Evolutionary conservation across 2,329 filamentous ascomycete species (phyloP).

Genomic region (Tothia fuscella): DNA sequence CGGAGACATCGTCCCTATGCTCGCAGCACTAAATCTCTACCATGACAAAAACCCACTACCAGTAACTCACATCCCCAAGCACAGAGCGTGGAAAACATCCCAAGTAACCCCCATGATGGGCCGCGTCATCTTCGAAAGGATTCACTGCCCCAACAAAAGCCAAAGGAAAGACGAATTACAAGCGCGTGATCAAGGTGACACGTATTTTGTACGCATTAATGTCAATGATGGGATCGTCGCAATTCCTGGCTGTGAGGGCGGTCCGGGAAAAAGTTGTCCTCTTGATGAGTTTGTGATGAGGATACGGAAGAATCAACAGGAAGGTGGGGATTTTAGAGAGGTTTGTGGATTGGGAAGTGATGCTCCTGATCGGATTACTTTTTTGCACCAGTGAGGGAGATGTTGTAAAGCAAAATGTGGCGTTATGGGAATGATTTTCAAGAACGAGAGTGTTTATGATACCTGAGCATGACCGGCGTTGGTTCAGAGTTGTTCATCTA

Average conservation of each 20-base stretch:
- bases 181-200: conserved; percentile 11
- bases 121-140: conserved; percentile 41
- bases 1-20: conserved; percentile 44
- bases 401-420: no score
- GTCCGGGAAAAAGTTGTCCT: conserved; percentile 37
- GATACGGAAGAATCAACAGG: conserved; percentile 28
- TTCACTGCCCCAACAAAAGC: no score
- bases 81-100: conserved; percentile 42
- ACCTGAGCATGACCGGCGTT: no score
- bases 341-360: conserved; percentile 35
- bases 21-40: conserved; percentile 41
- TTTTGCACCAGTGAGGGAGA: conserved; percentile 40
- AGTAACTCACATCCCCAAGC: conserved; percentile 28
- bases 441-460: no score
- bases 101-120: conserved; percentile 47
- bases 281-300: conserved; percentile 31
- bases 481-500: no score
- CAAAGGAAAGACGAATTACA: no score
- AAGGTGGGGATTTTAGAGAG: conserved; percentile 36
- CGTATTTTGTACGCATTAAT: conserved; percentile 38
- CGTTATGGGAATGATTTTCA: no score
- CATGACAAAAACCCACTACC: conserved; percentile 34
- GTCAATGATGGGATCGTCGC: conserved; percentile 46
- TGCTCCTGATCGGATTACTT: conserved; percentile 32
- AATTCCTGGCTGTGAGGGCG: conserved; percentile 37